phyloP scores from a whole-genome alignment of 2,329 filamentous ascomycete genomes.

The Colletotrichum musicola region DNA sequence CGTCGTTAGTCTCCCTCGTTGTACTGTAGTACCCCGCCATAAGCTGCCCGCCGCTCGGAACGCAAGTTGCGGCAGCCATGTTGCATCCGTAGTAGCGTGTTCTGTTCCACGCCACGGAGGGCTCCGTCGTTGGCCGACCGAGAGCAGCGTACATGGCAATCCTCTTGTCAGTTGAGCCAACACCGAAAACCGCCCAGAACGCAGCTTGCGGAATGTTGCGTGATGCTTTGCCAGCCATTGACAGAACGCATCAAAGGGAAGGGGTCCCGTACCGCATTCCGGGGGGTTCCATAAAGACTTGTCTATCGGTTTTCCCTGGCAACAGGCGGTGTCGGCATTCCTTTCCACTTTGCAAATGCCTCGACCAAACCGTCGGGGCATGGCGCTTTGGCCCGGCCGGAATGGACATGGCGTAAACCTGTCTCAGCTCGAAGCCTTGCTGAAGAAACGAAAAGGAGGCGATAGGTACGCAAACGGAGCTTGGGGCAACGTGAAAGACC shows the following conservation, averaged over 20 bases:
- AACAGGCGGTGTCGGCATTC: neutral
- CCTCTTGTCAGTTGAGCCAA: neutral
- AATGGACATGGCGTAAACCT: neutral
- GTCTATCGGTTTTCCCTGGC: neutral
- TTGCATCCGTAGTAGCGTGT: neutral
- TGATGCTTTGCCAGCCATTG: neutral
- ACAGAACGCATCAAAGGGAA: neutral
- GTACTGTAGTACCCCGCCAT: neutral
- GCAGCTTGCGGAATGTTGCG: neutral
- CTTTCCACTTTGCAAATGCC: neutral
- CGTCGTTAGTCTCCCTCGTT: neutral
- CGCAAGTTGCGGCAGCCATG: neutral
- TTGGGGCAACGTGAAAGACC: neutral
- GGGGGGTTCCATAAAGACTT: neutral
- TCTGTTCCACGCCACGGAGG: neutral
- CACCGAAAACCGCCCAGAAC: neutral
- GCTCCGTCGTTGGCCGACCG: neutral
- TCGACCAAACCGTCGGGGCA: constrained; percentile 9
- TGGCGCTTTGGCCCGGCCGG: neutral
- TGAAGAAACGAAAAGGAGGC: neutral
- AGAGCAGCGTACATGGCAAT: neutral
- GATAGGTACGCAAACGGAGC: constrained; percentile 8
- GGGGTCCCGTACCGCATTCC: neutral
- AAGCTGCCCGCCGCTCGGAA: neutral
- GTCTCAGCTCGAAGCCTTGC: neutral